These are phyloP conservation scores for Coix lacrymajobi DNA, from an alignment of 176 grass and related monocot species.

Conservation along the genomic window DNA sequence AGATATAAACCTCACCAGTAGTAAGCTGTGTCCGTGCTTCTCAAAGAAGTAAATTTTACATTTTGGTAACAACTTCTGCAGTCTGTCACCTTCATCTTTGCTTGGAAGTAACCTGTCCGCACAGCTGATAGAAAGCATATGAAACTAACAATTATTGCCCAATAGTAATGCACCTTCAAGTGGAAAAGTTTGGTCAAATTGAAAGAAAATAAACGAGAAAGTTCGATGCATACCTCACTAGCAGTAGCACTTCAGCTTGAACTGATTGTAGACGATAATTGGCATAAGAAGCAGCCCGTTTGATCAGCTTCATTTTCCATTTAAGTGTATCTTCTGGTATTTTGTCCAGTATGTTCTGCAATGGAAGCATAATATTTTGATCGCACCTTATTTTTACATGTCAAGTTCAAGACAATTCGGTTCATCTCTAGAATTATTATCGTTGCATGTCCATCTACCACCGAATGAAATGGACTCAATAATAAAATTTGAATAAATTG, in stretches of 20 bases:
- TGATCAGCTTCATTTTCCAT: conserved; percentile 56
- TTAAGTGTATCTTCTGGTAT: conserved; percentile 51
- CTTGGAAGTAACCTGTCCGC: conserved; percentile 62
- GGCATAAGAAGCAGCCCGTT: conserved; percentile 39
- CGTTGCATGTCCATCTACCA: not conserved
- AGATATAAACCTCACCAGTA: conserved; percentile 41
- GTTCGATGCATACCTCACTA: conserved; percentile 35
- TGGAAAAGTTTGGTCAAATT: not conserved
- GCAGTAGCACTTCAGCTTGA: conserved; percentile 50
- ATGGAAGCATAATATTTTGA: not conserved
- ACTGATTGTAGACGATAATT: conserved; percentile 49
- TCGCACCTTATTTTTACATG: not conserved
- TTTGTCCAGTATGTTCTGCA: conserved; percentile 55
- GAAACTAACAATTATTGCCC: not conserved
- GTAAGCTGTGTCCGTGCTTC: conserved; percentile 64
- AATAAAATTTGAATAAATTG: not conserved
- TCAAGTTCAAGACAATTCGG: not conserved
- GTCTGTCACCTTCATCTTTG: conserved; percentile 55
- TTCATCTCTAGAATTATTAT: not conserved
- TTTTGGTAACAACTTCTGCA: conserved; percentile 43
- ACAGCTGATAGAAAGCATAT: conserved; percentile 40
- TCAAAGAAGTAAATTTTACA: conserved; percentile 59
- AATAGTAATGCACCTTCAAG: not conserved
- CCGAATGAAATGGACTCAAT: not conserved
- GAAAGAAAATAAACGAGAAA: not conserved